Conservation (phyloP, 805 yeast genomes). For the Metschnikowia hibisci region DNA sequence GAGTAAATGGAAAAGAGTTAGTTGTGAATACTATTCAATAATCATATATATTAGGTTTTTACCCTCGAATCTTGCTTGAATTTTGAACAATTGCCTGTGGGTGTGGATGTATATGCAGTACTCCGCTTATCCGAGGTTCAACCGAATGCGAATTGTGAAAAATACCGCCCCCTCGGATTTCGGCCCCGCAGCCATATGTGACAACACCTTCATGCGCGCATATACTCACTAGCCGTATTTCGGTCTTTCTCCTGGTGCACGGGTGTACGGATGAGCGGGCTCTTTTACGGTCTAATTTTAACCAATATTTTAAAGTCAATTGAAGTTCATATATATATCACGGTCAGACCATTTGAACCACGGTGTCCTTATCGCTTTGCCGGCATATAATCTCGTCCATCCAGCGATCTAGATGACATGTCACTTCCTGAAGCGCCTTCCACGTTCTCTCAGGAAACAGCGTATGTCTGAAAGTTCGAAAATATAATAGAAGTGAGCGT, state of each 20-base stretch:
- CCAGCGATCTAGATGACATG: slow-evolving; percentile 1
- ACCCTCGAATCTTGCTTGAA: too few relatives aligned
- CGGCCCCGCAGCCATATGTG: too few relatives aligned
- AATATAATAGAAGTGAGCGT: slow-evolving; percentile 1
- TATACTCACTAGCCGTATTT: background rate
- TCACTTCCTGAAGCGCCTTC: background rate
- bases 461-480: slow-evolving; percentile 3
- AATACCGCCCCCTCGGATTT: background rate
- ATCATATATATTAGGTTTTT: too few relatives aligned
- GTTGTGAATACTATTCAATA: too few relatives aligned
- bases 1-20: too few relatives aligned
- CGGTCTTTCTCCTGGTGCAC: background rate
- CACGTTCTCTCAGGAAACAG: slow-evolving; percentile 1
- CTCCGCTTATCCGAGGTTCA: slow-evolving; percentile 3
- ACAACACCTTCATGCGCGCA: too few relatives aligned
- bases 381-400: slow-evolving; percentile 1
- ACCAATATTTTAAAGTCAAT: background rate
- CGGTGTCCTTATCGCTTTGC: slow-evolving; percentile 1
- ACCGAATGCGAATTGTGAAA: slow-evolving; percentile 2
- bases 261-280: background rate
- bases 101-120: background rate
- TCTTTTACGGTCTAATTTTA: too few relatives aligned
- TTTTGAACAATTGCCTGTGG: background rate
- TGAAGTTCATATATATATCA: background rate
- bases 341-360: background rate